A percentile compares a stretch with the other conserved stretches of the same genome.
Evolutionary conservation across 768 basidiomycete genomes (phyloP).

Genomic region (Neoboletus magnificus): DNA sequence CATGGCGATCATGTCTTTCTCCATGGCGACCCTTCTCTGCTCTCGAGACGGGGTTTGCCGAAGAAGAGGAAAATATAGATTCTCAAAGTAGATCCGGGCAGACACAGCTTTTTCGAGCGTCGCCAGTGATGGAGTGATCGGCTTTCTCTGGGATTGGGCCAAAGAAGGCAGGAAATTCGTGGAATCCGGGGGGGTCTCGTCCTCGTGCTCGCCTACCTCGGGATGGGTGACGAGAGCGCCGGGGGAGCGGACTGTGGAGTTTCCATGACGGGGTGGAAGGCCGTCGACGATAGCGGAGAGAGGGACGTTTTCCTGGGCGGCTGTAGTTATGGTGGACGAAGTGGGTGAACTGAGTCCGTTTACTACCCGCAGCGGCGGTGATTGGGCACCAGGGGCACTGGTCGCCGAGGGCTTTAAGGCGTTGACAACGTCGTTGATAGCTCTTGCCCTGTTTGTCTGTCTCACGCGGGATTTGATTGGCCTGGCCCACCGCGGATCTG

Average conservation of each 20-base stretch:
- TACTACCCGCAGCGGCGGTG: slow-evolving; percentile 67
- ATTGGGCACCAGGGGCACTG: slow-evolving; percentile 38
- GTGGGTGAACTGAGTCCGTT: slow-evolving; percentile 71
- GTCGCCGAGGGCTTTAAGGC: slow-evolving; percentile 58
- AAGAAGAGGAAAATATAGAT: slow-evolving; percentile 80
- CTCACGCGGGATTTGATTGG: slow-evolving; percentile 81
- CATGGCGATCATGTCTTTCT: slow-evolving; percentile 79
- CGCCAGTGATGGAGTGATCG: slow-evolving; percentile 80
- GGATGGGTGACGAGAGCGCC: slow-evolving; percentile 60
- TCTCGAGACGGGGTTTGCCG: slow-evolving; percentile 85
- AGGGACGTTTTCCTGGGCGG: slow-evolving; percentile 65
- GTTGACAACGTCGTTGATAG: slow-evolving; percentile 74
- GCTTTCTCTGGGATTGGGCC: slow-evolving; percentile 43
- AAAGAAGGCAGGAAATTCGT: slow-evolving; percentile 29
- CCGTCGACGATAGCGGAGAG: slow-evolving; percentile 43
- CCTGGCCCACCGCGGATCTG: slow-evolving; percentile 86
- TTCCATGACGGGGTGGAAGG: slow-evolving; percentile 52
- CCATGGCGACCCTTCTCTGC: slow-evolving; percentile 81
- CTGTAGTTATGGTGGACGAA: slow-evolving; percentile 72
- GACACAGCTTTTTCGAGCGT: slow-evolving; percentile 94
- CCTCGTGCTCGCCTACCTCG: slow-evolving; percentile 62
- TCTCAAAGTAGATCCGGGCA: slow-evolving; percentile 91
- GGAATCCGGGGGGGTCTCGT: slow-evolving; percentile 30
- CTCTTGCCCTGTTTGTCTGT: slow-evolving; percentile 62
- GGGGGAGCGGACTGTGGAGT: slow-evolving; percentile 59